phyloP scores from a whole-genome alignment of 2,329 filamentous ascomycete species.

The Sordariomycetes sp. region DNA sequence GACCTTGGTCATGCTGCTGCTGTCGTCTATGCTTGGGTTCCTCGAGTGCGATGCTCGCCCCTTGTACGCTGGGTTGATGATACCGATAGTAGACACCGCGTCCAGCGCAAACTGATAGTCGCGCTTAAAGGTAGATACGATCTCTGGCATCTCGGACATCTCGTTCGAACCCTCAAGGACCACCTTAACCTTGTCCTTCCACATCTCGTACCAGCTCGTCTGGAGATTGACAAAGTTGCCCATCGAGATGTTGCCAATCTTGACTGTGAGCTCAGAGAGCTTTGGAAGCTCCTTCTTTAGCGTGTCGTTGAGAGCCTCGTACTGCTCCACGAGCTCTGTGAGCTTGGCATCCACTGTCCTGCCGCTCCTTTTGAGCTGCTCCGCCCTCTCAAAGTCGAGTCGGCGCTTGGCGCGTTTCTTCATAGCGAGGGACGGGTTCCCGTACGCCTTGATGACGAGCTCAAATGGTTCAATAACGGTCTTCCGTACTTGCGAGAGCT shows the following conservation, averaged over 20 bases:
- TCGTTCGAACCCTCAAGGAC: slow-evolving; percentile 52
- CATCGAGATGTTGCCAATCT: slow-evolving; percentile 71
- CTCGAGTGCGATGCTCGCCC: slow-evolving; percentile 45
- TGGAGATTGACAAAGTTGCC: slow-evolving; percentile 78
- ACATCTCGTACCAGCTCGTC: slow-evolving; percentile 67
- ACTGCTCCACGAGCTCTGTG: slow-evolving; percentile 73
- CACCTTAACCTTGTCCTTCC: slow-evolving; percentile 69
- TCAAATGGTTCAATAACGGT: slow-evolving; percentile 78
- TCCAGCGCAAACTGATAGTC: slow-evolving; percentile 70
- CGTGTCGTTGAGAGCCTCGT: slow-evolving; percentile 81
- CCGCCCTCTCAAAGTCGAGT: slow-evolving; percentile 73
- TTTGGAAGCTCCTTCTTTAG: slow-evolving; percentile 85
- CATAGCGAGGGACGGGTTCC: slow-evolving; percentile 77
- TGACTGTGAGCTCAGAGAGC: slow-evolving; percentile 69
- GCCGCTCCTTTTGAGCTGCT: slow-evolving; percentile 63
- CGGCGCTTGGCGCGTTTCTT: slow-evolving; percentile 91
- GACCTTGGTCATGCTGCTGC: slow-evolving; percentile 30
- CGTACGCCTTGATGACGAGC: slow-evolving; percentile 64
- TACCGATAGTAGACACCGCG: slow-evolving; percentile 55
- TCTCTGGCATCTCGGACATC: slow-evolving; percentile 55
- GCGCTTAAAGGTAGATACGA: slow-evolving; percentile 63
- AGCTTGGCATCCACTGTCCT: slow-evolving; percentile 84
- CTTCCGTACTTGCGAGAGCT: slow-evolving; percentile 57
- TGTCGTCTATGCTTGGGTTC: slow-evolving; percentile 40
- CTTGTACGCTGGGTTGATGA: slow-evolving; percentile 62